phyloP scores from a whole-genome alignment of 257 asterid species.

The Ligustrum vulgare region DNA sequence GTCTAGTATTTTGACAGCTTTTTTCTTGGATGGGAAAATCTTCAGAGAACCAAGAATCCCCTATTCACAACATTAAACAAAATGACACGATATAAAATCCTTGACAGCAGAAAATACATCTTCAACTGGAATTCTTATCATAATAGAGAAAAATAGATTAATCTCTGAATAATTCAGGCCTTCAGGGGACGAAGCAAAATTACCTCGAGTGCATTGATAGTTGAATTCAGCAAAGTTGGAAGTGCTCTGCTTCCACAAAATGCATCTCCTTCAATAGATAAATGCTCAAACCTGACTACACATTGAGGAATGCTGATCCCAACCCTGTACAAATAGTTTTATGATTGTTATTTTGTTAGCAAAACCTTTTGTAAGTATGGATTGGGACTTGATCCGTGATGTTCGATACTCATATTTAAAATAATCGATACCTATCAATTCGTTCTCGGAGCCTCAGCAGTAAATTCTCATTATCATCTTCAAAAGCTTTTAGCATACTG shows the following conservation, averaged over 20 bases:
- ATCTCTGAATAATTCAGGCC: background rate
- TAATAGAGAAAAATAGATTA: background rate
- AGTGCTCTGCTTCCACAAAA: slow-evolving; percentile 75
- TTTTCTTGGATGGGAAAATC: slow-evolving; percentile 61
- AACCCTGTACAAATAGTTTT: slow-evolving; percentile 46
- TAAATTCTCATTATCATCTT: slow-evolving; percentile 70
- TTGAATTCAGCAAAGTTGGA: slow-evolving; percentile 70
- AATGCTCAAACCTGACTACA: slow-evolving; percentile 62
- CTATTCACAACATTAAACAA: slow-evolving; percentile 28
- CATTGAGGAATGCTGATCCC: slow-evolving; percentile 62
- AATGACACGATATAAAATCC: background rate
- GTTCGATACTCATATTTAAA: background rate
- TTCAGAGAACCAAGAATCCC: slow-evolving; percentile 54
- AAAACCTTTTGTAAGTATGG: background rate
- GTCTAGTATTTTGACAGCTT: slow-evolving; percentile 42
- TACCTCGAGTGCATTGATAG: slow-evolving; percentile 68
- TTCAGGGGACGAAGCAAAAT: background rate
- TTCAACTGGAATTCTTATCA: background rate
- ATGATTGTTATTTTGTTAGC: background rate
- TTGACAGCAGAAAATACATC: background rate
- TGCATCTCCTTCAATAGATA: slow-evolving; percentile 74
- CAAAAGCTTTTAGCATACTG: slow-evolving; percentile 55
- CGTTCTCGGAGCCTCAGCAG: slow-evolving; percentile 61
- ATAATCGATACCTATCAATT: slow-evolving; percentile 48
- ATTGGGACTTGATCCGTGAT: background rate